Evolutionary conservation across 2,329 filamentous ascomycete species (phyloP), one percentile per base, ranked within the genome.

Genomic region (Talaromyces sp.): DNA sequence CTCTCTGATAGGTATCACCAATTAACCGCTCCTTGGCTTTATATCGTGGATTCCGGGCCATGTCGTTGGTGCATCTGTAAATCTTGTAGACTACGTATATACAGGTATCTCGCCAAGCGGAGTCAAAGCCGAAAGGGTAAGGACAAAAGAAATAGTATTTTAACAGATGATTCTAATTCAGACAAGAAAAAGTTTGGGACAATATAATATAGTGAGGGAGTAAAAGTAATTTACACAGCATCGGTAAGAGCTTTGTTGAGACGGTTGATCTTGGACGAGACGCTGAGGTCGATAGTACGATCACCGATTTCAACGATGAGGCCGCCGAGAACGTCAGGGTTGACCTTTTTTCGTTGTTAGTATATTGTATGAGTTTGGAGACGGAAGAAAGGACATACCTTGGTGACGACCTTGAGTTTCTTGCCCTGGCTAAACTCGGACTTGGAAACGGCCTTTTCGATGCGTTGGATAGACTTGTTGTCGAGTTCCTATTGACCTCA

Each of bases 181-280:
- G 36, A 39, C 11, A 39, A 39, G 10, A 17, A 39, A 39, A 39
- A 13, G 48, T 22, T 36, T 36, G 17, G 22, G 48, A 52, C 33
- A 17, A 52, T 39, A 39, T 52, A 52, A 52, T 39, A 52, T 52
- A 52, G 33, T n/a, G 35, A 33, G 31, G 17, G n/a, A 41, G 39
- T 40, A 36, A 9, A 31, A 41, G 65, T 67, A 73, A 76, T 91
- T 89, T 96, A 99, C 89, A 99, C 83, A 78, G 88, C 84, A 80
- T 99, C 94, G 69, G 84, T 92, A 74, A 99, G 89, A 76, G 96
- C 87, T 88, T 97, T 99, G 90, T 99, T 99, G 85, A 99, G 90
- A 86, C 91, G 96, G 76, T 89, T 84, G 78, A 99, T 88, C 84
- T 93, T 95, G 75, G 89, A 83, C 52, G 93, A 93, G 72, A 99